Base-by-base conservation (phyloP, 371 early-diverging fungal genomes). In the Batrachochytrium dendrobatidis region DNA sequence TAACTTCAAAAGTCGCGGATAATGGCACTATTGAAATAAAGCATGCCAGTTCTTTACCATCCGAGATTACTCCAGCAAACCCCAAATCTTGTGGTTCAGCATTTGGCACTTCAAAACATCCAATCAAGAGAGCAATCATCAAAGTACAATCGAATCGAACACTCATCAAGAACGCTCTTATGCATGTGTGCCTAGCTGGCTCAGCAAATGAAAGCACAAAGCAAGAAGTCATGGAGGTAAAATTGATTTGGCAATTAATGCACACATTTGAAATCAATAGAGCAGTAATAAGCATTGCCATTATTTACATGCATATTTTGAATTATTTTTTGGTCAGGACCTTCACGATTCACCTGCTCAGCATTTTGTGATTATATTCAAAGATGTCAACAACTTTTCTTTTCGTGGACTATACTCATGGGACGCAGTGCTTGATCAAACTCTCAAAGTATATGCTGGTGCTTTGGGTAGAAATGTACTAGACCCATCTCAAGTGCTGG, bases 131-230 rank as follows among this genome's bases (percentile, higher is more conserved):
- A 22, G 12, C 49, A 50, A 5, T 32, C 12, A 26, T 30, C 33
- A 59, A 63, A 54, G 58, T 51, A 44, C 72, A 66, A 51, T 68
- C 69, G 12, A 72, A 72, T 39, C 63, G 72, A 3, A 54, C 61
- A 28, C 49, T 77, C 25, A 73, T 77, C 31, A 62, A 64, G 60
- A 77, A 77, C 59, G 77, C 77, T 25, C 55, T 77, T 34, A 48
- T 67, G 18, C 75, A 77, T 48, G 71, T 77, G 4, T 77, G 75
- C 45, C 62, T 77, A 3, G 77, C 77, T 1, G 77, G 77, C 1
- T 58, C 64, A 15, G 68, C 73, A 12, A 73, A 77, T 50, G 67
- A 67, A 59, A 61, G 59, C 10, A 62, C 65, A 26, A 71, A 74
- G 51, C 44, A 59, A 29, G 68, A 77, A 49, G 75, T 73, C 8